Percentiles rank a stretch among this genome's conserved stretches.
Conservation (phyloP, 768 basidiomycete genomes). For the Termitomyces sp. region DNA sequence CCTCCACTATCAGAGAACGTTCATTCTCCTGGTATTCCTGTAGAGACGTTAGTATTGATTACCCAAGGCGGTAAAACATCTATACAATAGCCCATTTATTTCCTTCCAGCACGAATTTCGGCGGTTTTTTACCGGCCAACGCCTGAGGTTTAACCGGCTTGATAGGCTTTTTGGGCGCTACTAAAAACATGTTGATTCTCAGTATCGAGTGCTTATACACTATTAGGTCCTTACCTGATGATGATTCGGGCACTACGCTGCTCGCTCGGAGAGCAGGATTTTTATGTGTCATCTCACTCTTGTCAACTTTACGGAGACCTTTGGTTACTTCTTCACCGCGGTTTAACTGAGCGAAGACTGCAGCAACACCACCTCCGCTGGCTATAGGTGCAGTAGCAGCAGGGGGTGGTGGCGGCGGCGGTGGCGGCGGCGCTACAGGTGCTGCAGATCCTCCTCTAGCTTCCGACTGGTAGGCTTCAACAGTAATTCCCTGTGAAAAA, state of each 20-base stretch:
- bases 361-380: constrained; percentile 55
- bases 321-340: constrained; percentile 88
- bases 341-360: constrained; percentile 90
- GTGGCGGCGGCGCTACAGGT: constrained; percentile 52
- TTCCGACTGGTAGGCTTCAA: constrained; percentile 48
- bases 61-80: constrained; percentile 1
- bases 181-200: background rate
- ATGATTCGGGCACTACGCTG: constrained; percentile 36
- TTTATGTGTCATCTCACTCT: constrained; percentile 98
- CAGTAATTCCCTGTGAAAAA: constrained; percentile 47
- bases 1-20: constrained; percentile 62
- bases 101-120: constrained; percentile 86
- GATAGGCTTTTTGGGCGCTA: constrained; percentile 58
- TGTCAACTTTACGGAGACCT: constrained; percentile 89
- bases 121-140: constrained; percentile 84
- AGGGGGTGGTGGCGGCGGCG: constrained; percentile 53
- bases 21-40: constrained; percentile 95
- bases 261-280: constrained; percentile 83
- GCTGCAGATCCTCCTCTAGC: constrained; percentile 29
- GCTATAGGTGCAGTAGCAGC: constrained; percentile 41
- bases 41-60: background rate
- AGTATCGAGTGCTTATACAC: background rate
- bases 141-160: constrained; percentile 85
- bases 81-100: constrained; percentile 91
- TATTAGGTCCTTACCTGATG: constrained; percentile 22